These are phyloP conservation scores for Talaromyces piceae DNA, from an alignment of 2,329 filamentous ascomycete species.

Conservation along the genomic window DNA sequence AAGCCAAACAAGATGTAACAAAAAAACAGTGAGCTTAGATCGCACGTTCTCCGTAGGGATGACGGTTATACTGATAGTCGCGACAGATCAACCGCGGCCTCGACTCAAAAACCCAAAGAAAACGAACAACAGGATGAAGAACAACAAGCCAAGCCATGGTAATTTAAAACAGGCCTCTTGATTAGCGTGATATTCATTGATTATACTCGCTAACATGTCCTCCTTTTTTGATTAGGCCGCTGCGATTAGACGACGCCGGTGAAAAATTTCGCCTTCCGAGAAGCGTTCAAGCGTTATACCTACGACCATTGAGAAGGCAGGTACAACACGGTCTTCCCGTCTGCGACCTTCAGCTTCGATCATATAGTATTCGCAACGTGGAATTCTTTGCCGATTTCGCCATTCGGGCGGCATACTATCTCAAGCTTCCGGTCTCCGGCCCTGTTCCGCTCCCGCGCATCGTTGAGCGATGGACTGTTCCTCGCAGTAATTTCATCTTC, in stretches of 20 bases:
- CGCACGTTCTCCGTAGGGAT: background rate
- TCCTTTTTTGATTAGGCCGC: conserved; percentile 23
- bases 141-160: conserved; percentile 8
- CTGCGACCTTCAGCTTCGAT: conserved; percentile 87
- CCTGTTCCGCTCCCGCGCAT: conserved; percentile 80
- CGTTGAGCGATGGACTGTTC: conserved; percentile 90
- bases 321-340: conserved; percentile 70
- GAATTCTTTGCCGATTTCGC: conserved; percentile 95
- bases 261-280: conserved; percentile 57
- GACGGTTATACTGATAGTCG: background rate
- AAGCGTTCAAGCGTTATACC: conserved; percentile 76
- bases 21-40: background rate
- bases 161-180: background rate
- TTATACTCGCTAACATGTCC: conserved; percentile 2
- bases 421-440: conserved; percentile 76
- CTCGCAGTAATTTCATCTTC: conserved; percentile 79
- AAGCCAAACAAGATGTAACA: too few relatives aligned
- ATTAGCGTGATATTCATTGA: background rate
- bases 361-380: conserved; percentile 81
- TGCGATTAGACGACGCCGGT: conserved; percentile 28
- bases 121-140: background rate
- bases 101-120: background rate
- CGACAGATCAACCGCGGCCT: background rate
- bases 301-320: conserved; percentile 71
- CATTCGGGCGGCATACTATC: conserved; percentile 87